These are phyloP conservation scores for Ambrosia hybrid DNA, from an alignment of 140 eudicot species.

Conservation along the genomic window DNA sequence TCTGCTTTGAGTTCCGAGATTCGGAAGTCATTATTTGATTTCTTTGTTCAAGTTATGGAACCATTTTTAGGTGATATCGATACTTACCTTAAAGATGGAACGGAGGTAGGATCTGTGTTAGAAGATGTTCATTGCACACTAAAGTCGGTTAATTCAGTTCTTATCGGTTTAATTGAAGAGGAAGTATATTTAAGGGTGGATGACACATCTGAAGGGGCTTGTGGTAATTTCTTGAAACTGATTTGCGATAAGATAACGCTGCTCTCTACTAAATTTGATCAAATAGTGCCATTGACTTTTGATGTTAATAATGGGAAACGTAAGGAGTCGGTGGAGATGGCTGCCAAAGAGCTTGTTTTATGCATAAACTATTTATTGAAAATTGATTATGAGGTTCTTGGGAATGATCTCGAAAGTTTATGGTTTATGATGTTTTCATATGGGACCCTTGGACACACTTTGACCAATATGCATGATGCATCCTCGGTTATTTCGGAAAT, in stretches of 20 bases:
- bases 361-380: slow-evolving; percentile 50
- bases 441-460: slow-evolving; percentile 48
- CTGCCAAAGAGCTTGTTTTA: slow-evolving; percentile 57
- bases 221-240: slow-evolving; percentile 60
- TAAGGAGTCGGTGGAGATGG: slow-evolving; percentile 38
- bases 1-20: slow-evolving; percentile 42
- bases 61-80: slow-evolving; percentile 56
- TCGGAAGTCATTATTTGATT: slow-evolving; percentile 71
- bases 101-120: slow-evolving; percentile 36
- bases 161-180: slow-evolving; percentile 50
- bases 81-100: slow-evolving; percentile 39
- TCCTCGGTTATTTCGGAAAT: slow-evolving; percentile 45
- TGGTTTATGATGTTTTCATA: slow-evolving; percentile 74
- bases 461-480: slow-evolving; percentile 34
- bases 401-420: slow-evolving; percentile 70
- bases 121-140: slow-evolving; percentile 41
- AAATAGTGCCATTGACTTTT: slow-evolving; percentile 33
- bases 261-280: slow-evolving; percentile 50
- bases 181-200: slow-evolving; percentile 66
- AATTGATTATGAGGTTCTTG: slow-evolving; percentile 83
- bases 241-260: slow-evolving; percentile 43
- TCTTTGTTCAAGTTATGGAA: slow-evolving; percentile 70
- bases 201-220: slow-evolving; percentile 86
- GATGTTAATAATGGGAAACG: slow-evolving; percentile 23
- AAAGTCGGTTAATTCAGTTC: slow-evolving; percentile 52